Evolutionary conservation across 345 rosid genomes (phyloP).

Genomic region (Murraya paniculata): DNA sequence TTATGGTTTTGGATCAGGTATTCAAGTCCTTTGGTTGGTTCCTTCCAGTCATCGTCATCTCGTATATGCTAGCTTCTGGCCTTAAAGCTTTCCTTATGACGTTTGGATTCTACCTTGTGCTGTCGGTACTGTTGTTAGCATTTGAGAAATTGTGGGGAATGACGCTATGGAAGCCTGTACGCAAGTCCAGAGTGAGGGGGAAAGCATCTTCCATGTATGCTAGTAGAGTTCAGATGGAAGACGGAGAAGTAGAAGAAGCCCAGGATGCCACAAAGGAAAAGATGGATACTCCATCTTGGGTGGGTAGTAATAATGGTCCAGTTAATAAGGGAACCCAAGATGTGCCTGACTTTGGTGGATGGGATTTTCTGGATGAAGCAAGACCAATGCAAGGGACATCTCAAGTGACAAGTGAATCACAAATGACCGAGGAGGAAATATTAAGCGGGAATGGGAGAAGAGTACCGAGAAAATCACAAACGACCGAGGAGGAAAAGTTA

Average conservation of each 20-base stretch:
- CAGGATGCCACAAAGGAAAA: conserved; percentile 21
- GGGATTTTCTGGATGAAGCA: conserved; percentile 50
- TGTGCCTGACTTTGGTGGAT: conserved; percentile 46
- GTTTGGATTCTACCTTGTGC: conserved; percentile 37
- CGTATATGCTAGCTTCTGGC: conserved; percentile 46
- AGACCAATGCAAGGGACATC: conserved; percentile 13
- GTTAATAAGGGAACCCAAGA: conserved; percentile 15
- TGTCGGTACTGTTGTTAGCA: conserved; percentile 32
- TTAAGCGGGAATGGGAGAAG: conserved; percentile 18
- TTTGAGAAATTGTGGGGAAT: conserved; percentile 29
- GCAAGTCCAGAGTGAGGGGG: conserved; percentile 27
- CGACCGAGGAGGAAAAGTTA: conserved; percentile 23
- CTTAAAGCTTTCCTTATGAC: conserved; percentile 55
- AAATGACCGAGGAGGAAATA: conserved; percentile 20
- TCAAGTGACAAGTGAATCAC: conserved; percentile 12
- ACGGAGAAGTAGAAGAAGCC: conserved; percentile 16
- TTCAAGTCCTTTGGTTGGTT: conserved; percentile 60
- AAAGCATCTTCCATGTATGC: conserved; percentile 16
- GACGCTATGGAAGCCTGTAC: conserved; percentile 21
- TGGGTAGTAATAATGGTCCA: conserved; percentile 25
- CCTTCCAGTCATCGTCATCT: conserved; percentile 42
- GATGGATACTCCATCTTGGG: conserved; percentile 26
- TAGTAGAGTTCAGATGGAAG: conserved; percentile 20
- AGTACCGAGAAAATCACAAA: conserved; percentile 9
- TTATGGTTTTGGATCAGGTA: conserved; percentile 40